Evolutionary conservation across 495 filamentous ascomycete genomes (phyloP).

Genomic region (Hypoxylon rickii): DNA sequence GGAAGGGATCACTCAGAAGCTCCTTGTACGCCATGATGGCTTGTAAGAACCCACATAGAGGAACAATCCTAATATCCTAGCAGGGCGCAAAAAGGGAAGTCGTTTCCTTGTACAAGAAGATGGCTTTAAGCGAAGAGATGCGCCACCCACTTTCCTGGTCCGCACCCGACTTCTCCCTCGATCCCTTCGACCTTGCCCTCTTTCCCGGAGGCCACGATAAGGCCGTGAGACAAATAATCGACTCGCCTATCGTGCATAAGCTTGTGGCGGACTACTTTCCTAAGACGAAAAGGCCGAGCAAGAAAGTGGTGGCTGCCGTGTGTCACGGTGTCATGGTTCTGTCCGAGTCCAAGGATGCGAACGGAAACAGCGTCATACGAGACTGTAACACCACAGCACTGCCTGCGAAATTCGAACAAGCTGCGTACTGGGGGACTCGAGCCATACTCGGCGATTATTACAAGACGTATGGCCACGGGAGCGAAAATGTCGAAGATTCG

Average conservation of each 20-base stretch:
- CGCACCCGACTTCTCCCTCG: slow-evolving; percentile 50
- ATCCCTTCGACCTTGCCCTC: slow-evolving; percentile 53
- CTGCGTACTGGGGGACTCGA: slow-evolving; percentile 54
- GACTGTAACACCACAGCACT: slow-evolving; percentile 56
- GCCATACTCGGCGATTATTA: slow-evolving; percentile 60
- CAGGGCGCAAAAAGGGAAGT: slow-evolving; percentile 54
- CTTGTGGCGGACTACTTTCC: slow-evolving; percentile 56
- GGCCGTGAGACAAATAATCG: slow-evolving; percentile 55
- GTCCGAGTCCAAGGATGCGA: slow-evolving; percentile 44
- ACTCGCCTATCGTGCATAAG: slow-evolving; percentile 52
- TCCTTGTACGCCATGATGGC: slow-evolving; percentile 46
- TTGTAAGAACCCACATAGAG: slow-evolving; percentile 1
- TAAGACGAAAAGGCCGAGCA: slow-evolving; percentile 49
- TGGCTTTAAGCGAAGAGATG: slow-evolving; percentile 50
- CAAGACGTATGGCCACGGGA: slow-evolving; percentile 60
- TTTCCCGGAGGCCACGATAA: slow-evolving; percentile 62
- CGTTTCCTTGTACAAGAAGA: slow-evolving; percentile 47
- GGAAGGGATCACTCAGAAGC: slow-evolving; percentile 55
- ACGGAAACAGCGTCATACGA: slow-evolving; percentile 53
- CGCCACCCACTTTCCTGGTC: slow-evolving; percentile 52
- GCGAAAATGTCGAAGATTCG: slow-evolving; percentile 53
- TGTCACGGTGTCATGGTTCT: slow-evolving; percentile 62
- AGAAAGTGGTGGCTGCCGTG: slow-evolving; percentile 53
- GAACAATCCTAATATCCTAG: slow-evolving; percentile 20
- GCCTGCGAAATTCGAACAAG: slow-evolving; percentile 55